These are phyloP conservation scores for Cutaneotrichosporon mucoides DNA, from an alignment of 1,284 basidiomycete genomes.

Conservation along the genomic window DNA sequence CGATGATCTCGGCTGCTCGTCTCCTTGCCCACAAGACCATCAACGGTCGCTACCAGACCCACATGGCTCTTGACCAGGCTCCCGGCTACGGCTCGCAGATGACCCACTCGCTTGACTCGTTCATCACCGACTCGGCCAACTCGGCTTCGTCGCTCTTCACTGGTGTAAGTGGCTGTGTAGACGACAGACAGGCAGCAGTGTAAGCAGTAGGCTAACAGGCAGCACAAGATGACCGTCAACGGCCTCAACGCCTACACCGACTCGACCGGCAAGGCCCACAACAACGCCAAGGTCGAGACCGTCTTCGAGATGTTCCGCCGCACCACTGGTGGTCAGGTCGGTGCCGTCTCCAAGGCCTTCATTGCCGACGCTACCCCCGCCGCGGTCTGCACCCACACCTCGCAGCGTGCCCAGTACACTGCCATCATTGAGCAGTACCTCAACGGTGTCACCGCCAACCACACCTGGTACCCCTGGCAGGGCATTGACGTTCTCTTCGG, in stretches of 20 bases:
- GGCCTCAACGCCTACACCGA: constrained; percentile 46
- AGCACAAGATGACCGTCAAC: constrained; percentile 49
- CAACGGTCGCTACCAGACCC: constrained; percentile 50
- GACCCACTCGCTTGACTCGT: constrained; percentile 42
- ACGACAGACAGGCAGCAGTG: too few species aligned
- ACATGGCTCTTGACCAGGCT: constrained; percentile 42
- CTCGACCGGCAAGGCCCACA: constrained; percentile 36
- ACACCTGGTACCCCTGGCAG: constrained; percentile 47
- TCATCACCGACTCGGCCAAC: constrained; percentile 52
- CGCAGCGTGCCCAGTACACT: constrained; percentile 40
- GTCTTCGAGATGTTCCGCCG: constrained; percentile 43
- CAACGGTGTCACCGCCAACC: constrained; percentile 42
- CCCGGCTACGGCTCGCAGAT: constrained; percentile 36
- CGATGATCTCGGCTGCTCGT: constrained; percentile 47
- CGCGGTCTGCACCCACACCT: constrained; percentile 45
- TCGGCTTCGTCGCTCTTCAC: constrained; percentile 50
- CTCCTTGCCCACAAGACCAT: constrained; percentile 51
- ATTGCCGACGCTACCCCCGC: constrained; percentile 51
- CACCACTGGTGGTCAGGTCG: constrained; percentile 45
- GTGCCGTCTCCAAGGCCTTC: constrained; percentile 50
- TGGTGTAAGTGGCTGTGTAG: constrained; percentile 21
- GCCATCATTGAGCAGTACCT: constrained; percentile 49
- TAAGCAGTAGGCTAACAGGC: background rate
- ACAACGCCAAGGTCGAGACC: constrained; percentile 49
- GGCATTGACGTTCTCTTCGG: constrained; percentile 48